Evolutionary conservation across 345 rosid species (phyloP), one percentile per base, ranked within the genome.

Genomic region (Clausena lansium): DNA sequence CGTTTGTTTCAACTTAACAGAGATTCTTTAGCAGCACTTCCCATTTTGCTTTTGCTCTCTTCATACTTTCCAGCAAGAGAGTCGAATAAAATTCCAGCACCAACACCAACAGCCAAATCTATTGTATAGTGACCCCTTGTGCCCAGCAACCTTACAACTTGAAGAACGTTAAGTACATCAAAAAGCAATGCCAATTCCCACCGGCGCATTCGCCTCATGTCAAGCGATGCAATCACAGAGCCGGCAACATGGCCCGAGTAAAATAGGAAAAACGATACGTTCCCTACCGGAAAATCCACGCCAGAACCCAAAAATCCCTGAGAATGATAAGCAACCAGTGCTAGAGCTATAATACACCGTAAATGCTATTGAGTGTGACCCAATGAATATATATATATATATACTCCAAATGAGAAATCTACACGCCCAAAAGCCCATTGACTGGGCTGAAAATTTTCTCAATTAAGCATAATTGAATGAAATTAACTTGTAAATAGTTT

Each of bases 221-320:
- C 99, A 28, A 88, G 83, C 0, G 98, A 89, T 24, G 98, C 96
- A 22, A 95, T 95, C 91, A 93, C 90, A 0, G 98, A 89, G 8
- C 97, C 98, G 0, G 95, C 98, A 0, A 95, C 97, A 22, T 95
- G 98, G 20, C 99, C 99, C 1, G 98, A 95, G 91, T 83, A 93
- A 83, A 95, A 93, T 19, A 93, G 89, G 84, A 95, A 95, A 86
- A 95, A 95, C 0, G 99, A 95, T 35, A 93, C 98, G 52, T 95
- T 95, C 78, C 97, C 97, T 22, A 92, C 99, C 0, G 98, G 99
- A 66, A 92, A 95, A 82, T 95, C 99, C 28, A 79, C 95, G 2
- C 98, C 98, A 0, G 99, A 95, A 3, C 99, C 99, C 76, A 95
- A 33, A 81, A 92, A 93, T 62, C 85, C 99, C 99, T 95, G 92